Conservation (phyloP, 176 grass and related monocot species). For the Cenchrus purpureus region DNA sequence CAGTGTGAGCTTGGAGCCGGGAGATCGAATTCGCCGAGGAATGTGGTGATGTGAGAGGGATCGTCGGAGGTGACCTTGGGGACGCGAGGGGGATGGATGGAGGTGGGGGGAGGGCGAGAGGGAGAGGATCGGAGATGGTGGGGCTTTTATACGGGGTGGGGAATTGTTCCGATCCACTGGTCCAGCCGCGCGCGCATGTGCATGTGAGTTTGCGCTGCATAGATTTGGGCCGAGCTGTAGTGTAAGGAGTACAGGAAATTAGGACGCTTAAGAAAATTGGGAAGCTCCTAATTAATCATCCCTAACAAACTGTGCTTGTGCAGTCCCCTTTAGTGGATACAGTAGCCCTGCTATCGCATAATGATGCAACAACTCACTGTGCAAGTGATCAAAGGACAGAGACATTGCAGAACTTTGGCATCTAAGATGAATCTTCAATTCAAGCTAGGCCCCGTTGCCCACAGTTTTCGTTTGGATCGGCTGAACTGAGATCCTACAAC, state of each 20-base stretch:
- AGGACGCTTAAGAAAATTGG: constrained; percentile 41
- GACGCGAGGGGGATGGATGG: neutral
- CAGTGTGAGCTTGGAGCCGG: neutral
- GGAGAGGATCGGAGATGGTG: constrained; percentile 13
- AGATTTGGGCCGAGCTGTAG: constrained; percentile 46
- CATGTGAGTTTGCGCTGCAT: constrained; percentile 61
- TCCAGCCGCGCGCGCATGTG: constrained; percentile 58
- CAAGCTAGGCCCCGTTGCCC: too few species aligned
- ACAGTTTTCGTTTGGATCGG: too few species aligned
- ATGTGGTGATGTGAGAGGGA: constrained; percentile 44
- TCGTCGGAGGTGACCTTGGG: constrained; percentile 13
- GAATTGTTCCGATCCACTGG: constrained; percentile 20
- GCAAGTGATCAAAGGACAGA: constrained; percentile 37
- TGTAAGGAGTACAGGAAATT: constrained; percentile 19
- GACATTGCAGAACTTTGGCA: neutral
- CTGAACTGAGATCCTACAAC: neutral
- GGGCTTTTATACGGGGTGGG: constrained; percentile 52
- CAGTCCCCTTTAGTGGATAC: constrained; percentile 38
- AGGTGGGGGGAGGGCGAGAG: constrained; percentile 2
- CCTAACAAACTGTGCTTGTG: constrained; percentile 47
- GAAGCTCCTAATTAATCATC: constrained; percentile 28
- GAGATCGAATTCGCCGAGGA: neutral
- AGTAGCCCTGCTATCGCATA: constrained; percentile 31
- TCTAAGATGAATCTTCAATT: neutral
- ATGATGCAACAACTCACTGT: constrained; percentile 47